Evolutionary conservation across 1,284 basidiomycete species (phyloP).

Genomic region (Hortiboletus rubellus): DNA sequence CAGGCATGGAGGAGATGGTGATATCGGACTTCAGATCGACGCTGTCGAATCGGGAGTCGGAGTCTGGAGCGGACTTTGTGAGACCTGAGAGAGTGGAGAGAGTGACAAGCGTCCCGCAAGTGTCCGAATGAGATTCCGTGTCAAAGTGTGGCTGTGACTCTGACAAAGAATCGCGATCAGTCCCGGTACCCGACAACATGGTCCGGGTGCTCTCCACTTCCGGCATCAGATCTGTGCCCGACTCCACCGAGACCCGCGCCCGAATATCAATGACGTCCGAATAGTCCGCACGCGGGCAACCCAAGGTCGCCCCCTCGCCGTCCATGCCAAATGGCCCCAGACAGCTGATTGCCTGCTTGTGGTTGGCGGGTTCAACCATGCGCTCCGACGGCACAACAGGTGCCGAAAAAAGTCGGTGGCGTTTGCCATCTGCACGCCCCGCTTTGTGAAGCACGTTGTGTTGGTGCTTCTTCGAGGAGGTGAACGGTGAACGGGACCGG

Average conservation of each 20-base stretch:
- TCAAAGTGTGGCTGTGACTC: constrained; percentile 9
- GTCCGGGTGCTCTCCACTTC: not conserved
- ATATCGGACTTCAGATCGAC: constrained; percentile 17
- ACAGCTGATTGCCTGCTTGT: not conserved
- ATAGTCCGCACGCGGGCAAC: not conserved
- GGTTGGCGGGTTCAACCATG: not conserved
- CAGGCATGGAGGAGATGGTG: constrained; percentile 1
- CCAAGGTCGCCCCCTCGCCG: not conserved
- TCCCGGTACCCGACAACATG: not conserved
- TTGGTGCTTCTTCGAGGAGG: constrained; percentile 2
- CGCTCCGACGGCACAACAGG: constrained; percentile 8
- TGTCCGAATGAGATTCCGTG: constrained; percentile 19
- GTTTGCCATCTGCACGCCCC: constrained; percentile 6
- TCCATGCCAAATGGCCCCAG: not conserved
- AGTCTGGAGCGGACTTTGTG: constrained; percentile 13
- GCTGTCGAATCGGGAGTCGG: constrained; percentile 3
- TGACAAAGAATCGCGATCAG: constrained; percentile 1
- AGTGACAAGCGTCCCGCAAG: constrained; percentile 26
- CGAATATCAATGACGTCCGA: constrained; percentile 28
- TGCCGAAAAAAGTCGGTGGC: constrained; percentile 18
- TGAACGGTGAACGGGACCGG: constrained; percentile 17
- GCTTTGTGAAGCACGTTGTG: constrained; percentile 13
- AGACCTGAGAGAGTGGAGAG: constrained; percentile 1
- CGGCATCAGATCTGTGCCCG: not conserved
- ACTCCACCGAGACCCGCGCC: constrained; percentile 2